Evolutionary conservation across 2,329 filamentous ascomycete genomes (phyloP).

Genomic region (Juglanconis sp.): DNA sequence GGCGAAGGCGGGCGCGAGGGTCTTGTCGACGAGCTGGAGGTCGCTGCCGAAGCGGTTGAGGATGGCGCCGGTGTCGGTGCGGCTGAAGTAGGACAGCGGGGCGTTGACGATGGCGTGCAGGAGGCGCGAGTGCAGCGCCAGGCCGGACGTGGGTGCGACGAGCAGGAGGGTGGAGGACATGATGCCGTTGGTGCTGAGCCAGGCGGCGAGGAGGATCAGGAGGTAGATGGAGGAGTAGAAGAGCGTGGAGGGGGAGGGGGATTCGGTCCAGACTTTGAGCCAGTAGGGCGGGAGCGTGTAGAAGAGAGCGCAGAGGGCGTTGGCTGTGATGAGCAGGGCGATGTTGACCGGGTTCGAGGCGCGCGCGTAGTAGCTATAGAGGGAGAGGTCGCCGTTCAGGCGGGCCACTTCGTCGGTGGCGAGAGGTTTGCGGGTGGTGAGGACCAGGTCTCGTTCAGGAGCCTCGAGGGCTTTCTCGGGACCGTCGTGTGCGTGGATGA

Average conservation of each 20-base stretch:
- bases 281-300: constrained; percentile 36
- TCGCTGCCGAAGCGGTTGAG: constrained; percentile 45
- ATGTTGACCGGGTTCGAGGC: constrained; percentile 27
- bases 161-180: constrained; percentile 31
- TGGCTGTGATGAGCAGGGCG: constrained; percentile 24
- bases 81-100: constrained; percentile 37
- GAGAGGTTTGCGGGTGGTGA: background rate
- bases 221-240: constrained; percentile 37
- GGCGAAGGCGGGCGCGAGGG: constrained; percentile 34
- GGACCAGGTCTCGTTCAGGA: background rate
- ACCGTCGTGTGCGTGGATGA: constrained; percentile 22
- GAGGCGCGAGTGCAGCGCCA: constrained; percentile 29
- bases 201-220: constrained; percentile 31
- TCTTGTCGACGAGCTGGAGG: constrained; percentile 40
- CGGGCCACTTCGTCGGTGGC: constrained; percentile 5
- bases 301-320: constrained; percentile 30
- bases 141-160: constrained; percentile 36
- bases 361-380: constrained; percentile 36
- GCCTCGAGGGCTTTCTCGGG: background rate
- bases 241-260: constrained; percentile 15
- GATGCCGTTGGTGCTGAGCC: constrained; percentile 31
- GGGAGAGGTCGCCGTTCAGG: constrained; percentile 31
- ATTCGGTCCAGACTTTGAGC: constrained; percentile 38
- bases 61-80: constrained; percentile 37
- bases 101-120: constrained; percentile 34